These are phyloP conservation scores for Leishmania martiniquensis DNA, from an alignment of 208 protist species.

Conservation along the genomic window DNA sequence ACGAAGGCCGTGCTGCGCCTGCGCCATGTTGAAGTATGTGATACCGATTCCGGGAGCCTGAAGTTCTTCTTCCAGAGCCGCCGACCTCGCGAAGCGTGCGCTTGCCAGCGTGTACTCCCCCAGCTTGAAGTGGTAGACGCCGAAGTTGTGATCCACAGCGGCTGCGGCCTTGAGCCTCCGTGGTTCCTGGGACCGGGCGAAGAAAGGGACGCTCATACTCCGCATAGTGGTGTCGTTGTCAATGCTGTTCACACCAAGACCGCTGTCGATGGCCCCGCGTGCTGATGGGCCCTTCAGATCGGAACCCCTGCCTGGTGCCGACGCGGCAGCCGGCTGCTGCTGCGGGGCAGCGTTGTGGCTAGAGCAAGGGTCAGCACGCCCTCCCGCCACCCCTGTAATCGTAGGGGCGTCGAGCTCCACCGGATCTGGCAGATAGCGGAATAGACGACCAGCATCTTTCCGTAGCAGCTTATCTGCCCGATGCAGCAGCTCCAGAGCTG, in stretches of 20 bases:
- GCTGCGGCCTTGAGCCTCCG: slow-evolving; percentile 44
- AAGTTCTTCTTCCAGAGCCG: slow-evolving; percentile 62
- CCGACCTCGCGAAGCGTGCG: slow-evolving; percentile 45
- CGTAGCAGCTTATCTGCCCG: slow-evolving; percentile 40
- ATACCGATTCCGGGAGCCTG: slow-evolving; percentile 64
- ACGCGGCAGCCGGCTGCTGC: background rate
- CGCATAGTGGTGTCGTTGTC: slow-evolving; percentile 13
- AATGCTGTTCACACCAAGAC: background rate
- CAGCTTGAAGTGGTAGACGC: slow-evolving; percentile 85
- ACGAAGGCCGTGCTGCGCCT: slow-evolving; percentile 52
- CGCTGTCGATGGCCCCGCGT: slow-evolving; percentile 1
- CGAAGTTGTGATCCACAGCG: slow-evolving; percentile 77
- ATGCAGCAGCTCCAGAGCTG: slow-evolving; percentile 57
- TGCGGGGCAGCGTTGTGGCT: background rate
- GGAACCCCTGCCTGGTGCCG: background rate
- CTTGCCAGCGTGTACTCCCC: slow-evolving; percentile 67
- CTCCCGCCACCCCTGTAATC: background rate
- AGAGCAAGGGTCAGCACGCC: background rate
- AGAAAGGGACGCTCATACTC: slow-evolving; percentile 61
- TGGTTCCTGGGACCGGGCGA: slow-evolving; percentile 46
- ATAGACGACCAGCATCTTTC: slow-evolving; percentile 44
- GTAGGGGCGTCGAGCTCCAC: slow-evolving; percentile 23
- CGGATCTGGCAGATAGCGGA: slow-evolving; percentile 41
- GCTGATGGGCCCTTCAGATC: background rate
- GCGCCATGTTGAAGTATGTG: slow-evolving; percentile 84